Percentiles rank a stretch among this genome's conserved stretches.
These are phyloP conservation scores for Anthracocystis setariae DNA, from an alignment of 1,284 basidiomycete genomes.

Conservation along the genomic window DNA sequence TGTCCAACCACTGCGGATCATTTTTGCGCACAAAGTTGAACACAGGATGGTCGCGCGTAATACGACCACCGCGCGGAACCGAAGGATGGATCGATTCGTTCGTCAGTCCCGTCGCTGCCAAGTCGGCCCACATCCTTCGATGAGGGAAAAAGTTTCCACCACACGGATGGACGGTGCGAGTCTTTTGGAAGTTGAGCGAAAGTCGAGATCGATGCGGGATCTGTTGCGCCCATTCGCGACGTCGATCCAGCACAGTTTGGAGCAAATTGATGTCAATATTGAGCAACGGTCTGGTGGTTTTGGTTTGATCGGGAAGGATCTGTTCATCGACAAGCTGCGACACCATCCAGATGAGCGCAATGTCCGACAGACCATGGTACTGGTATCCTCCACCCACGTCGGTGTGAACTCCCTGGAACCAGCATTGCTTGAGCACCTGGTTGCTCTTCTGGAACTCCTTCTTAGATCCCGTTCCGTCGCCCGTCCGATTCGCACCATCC, in stretches of 20 bases:
- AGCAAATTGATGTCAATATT: constrained; percentile 43
- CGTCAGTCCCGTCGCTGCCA: constrained; percentile 24
- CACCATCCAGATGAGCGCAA: constrained; percentile 64
- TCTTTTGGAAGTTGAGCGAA: constrained; percentile 21
- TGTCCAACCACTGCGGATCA: constrained; percentile 11
- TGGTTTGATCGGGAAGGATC: constrained; percentile 18
- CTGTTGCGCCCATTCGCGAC: constrained; percentile 47
- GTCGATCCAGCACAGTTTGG: constrained; percentile 38
- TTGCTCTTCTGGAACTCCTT: constrained; percentile 4
- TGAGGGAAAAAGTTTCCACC: constrained; percentile 6
- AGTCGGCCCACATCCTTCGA: constrained; percentile 38
- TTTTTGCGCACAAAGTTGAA: constrained; percentile 30
- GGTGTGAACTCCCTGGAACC: constrained; percentile 64
- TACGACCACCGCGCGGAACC: constrained; percentile 35
- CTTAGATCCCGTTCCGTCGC: too few species aligned
- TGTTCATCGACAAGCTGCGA: constrained; percentile 49
- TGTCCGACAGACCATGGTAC: constrained; percentile 59
- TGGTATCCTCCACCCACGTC: constrained; percentile 61
- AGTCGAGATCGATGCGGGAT: constrained; percentile 40
- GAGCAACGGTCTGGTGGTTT: constrained; percentile 39
- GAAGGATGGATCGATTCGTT: constrained; percentile 49
- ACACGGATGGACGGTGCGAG: constrained; percentile 9
- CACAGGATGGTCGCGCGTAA: constrained; percentile 13
- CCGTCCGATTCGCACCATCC: too few species aligned
- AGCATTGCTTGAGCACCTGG: constrained; percentile 61